Evolutionary conservation across 208 protist species (phyloP).

Genomic region (Trypanosoma mega): DNA sequence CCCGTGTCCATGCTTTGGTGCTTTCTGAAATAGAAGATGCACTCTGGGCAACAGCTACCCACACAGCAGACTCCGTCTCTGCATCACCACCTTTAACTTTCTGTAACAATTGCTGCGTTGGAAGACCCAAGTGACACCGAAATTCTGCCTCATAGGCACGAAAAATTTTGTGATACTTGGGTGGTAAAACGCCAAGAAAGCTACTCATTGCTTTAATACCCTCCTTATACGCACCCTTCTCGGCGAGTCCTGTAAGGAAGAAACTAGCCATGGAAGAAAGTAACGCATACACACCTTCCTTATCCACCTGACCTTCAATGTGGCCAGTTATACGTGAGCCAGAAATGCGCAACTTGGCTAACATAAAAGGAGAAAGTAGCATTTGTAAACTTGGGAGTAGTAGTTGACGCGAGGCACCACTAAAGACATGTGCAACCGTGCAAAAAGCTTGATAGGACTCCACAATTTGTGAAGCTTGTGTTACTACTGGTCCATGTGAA

Average conservation of each 20-base stretch:
- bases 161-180: constrained; percentile 52
- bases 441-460: constrained; percentile 29
- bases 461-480: constrained; percentile 26
- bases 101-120: constrained; percentile 33
- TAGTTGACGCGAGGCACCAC: constrained; percentile 20
- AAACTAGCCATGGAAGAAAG: constrained; percentile 22
- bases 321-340: no score
- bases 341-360: constrained; percentile 11
- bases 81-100: constrained; percentile 46
- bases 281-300: constrained; percentile 18
- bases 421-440: constrained; percentile 22
- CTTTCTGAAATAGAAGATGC: constrained; percentile 26
- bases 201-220: constrained; percentile 41
- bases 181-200: constrained; percentile 51
- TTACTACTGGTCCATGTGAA: constrained; percentile 31
- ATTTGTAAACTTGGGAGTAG: constrained; percentile 68
- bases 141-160: constrained; percentile 54
- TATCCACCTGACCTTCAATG: no score
- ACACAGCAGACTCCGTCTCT: constrained; percentile 64
- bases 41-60: constrained; percentile 54
- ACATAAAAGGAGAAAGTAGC: constrained; percentile 47
- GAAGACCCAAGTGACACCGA: constrained; percentile 40
- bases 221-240: constrained; percentile 34
- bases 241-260: constrained; percentile 23
- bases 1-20: constrained; percentile 42